A percentile compares a stretch with the other conserved stretches of the same genome.
phyloP scores from a whole-genome alignment of 495 filamentous ascomycete genomes.

The Pseudotulostoma volvatum region DNA sequence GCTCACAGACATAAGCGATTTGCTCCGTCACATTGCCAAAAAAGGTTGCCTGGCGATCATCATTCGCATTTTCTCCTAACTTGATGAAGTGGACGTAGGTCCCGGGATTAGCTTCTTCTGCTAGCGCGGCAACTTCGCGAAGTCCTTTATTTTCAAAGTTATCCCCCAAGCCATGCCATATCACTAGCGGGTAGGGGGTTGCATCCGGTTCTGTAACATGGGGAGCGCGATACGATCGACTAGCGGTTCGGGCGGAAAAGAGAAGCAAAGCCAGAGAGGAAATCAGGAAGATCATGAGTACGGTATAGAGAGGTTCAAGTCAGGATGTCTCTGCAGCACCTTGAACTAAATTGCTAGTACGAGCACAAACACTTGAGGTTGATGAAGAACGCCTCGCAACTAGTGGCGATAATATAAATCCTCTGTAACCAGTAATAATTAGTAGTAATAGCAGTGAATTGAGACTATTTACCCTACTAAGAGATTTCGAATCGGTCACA shows the following conservation, averaged over 20 bases:
- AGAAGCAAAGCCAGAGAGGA: not conserved
- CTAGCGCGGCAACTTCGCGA: slow-evolving; percentile 44
- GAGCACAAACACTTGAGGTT: no score
- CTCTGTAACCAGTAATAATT: no score
- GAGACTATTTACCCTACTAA: no score
- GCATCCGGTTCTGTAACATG: not conserved
- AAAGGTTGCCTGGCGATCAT: slow-evolving; percentile 72
- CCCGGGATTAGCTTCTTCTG: slow-evolving; percentile 56
- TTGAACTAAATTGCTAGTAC: no score
- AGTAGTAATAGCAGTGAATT: no score
- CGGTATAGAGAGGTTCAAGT: no score
- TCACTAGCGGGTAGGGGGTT: slow-evolving; percentile 61
- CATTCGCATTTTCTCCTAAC: slow-evolving; percentile 44
- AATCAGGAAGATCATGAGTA: not conserved
- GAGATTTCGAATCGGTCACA: no score
- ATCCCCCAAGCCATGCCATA: slow-evolving; percentile 79
- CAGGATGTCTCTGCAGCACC: no score
- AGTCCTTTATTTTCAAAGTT: slow-evolving; percentile 63
- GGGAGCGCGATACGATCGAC: not conserved
- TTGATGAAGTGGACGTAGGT: slow-evolving; percentile 73
- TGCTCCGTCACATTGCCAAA: slow-evolving; percentile 80
- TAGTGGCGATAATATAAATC: no score
- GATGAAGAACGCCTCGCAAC: no score
- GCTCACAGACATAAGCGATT: slow-evolving; percentile 59
- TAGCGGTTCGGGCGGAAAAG: not conserved